Percentiles rank a stretch among this genome's conserved stretches.
Conservation (phyloP, 495 filamentous ascomycete species). For the Lasiosphaeria hispida region DNA sequence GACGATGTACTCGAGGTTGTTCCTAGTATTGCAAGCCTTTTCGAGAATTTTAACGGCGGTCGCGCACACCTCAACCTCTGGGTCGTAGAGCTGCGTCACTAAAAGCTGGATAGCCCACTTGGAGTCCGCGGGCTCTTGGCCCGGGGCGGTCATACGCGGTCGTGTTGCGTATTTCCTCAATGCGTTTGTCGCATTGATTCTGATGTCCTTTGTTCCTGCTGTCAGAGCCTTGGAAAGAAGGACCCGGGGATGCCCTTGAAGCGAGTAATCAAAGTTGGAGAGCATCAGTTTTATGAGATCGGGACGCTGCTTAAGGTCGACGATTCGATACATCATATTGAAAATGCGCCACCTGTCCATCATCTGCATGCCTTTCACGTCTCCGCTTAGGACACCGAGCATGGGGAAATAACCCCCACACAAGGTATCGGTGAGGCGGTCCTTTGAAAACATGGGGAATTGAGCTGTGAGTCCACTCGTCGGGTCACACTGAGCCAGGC, state of each 20-base stretch:
- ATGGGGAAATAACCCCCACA: constrained; percentile 92
- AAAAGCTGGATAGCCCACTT: constrained; percentile 96
- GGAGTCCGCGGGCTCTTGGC: constrained; percentile 48
- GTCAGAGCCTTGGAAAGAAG: constrained; percentile 91
- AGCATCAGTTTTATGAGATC: constrained; percentile 86
- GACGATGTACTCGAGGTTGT: constrained; percentile 90
- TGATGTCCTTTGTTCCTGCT: constrained; percentile 84
- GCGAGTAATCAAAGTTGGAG: constrained; percentile 84
- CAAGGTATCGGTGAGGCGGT: constrained; percentile 77
- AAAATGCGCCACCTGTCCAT: constrained; percentile 95
- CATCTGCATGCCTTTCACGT: constrained; percentile 78
- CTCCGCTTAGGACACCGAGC: constrained; percentile 78
- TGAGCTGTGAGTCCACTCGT: constrained; percentile 85
- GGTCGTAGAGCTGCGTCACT: constrained; percentile 96
- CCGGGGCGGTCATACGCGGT: constrained; percentile 35
- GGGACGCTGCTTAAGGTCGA: constrained; percentile 83
- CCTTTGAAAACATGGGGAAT: constrained; percentile 80
- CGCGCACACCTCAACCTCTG: constrained; percentile 93
- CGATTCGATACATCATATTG: constrained; percentile 98
- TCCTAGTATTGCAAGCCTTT: constrained; percentile 89
- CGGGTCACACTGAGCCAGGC: constrained; percentile 87
- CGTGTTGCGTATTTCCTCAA: constrained; percentile 76
- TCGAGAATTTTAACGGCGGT: constrained; percentile 95
- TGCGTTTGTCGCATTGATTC: constrained; percentile 80
- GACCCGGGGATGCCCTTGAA: constrained; percentile 82